These are phyloP conservation scores for Medicago lupulina DNA, from an alignment of 306 rosid species.

Conservation along the genomic window DNA sequence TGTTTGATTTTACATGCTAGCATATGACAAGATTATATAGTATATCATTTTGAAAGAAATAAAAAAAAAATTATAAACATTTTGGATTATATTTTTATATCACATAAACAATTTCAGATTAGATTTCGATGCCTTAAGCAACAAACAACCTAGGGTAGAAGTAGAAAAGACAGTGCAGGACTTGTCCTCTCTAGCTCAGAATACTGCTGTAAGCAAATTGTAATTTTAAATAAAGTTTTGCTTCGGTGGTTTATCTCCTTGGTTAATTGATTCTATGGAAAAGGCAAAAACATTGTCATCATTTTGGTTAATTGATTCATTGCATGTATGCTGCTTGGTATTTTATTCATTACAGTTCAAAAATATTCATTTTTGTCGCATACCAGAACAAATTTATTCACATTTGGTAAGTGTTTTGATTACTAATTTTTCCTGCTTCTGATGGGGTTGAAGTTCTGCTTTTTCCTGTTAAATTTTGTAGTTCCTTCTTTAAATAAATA, in stretches of 20 bases:
- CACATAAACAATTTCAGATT: conserved; percentile 64
- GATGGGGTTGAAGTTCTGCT: conserved; percentile 9
- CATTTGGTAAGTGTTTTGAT: background rate
- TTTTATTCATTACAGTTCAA: too few relatives aligned
- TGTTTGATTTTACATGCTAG: conserved; percentile 12
- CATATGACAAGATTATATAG: conserved; percentile 11
- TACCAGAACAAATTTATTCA: too few relatives aligned
- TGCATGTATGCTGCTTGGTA: too few relatives aligned
- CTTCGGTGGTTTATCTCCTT: too few relatives aligned
- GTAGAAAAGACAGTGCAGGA: conserved; percentile 74
- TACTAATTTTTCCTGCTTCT: background rate
- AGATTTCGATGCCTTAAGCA: conserved; percentile 53
- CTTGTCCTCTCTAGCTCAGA: conserved; percentile 62
- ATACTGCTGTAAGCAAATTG: conserved; percentile 76
- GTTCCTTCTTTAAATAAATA: conserved; percentile 32
- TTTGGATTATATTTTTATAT: conserved; percentile 51
- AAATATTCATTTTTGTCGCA: too few relatives aligned
- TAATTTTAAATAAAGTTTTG: conserved; percentile 11
- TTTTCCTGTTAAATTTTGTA: background rate
- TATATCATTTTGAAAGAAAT: conserved; percentile 11
- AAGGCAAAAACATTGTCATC: too few relatives aligned
- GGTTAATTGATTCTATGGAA: too few relatives aligned
- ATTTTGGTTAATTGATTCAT: too few relatives aligned
- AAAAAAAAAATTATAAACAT: conserved; percentile 29
- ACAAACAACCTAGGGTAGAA: conserved; percentile 55